These are phyloP conservation scores for Rhizopus delemar DNA, from an alignment of 371 early-diverging fungal species.

Conservation along the genomic window DNA sequence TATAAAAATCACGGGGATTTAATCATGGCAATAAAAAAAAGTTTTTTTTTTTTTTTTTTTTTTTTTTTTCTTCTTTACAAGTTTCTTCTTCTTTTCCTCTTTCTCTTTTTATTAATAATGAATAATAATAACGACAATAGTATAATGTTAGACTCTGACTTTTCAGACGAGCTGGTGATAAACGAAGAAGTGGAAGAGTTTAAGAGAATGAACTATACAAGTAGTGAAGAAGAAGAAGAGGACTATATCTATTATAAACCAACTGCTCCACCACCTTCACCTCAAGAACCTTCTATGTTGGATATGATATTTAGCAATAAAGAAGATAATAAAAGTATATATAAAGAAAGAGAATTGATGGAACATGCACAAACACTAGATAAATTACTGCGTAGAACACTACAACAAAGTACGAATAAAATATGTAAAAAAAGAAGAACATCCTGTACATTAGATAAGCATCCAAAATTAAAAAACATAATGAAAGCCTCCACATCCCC, in stretches of 20 bases:
- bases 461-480: conserved; percentile 14
- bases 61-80: not conserved
- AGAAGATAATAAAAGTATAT: not conserved
- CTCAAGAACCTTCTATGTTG: conserved; percentile 27
- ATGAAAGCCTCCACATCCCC: too few relatives aligned
- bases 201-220: conserved; percentile 17
- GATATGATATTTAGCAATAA: conserved; percentile 23
- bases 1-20: not conserved
- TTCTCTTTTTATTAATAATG: not conserved
- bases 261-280: conserved; percentile 32
- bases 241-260: conserved; percentile 6
- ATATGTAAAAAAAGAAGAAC: conserved; percentile 9
- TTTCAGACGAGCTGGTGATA: conserved; percentile 11
- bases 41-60: conserved; percentile 5
- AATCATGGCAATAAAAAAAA: not conserved
- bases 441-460: conserved; percentile 16
- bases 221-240: conserved; percentile 3
- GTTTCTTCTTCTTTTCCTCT: not conserved
- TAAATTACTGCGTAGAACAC: conserved; percentile 19
- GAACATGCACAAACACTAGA: conserved; percentile 25
- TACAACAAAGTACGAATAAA: conserved; percentile 6
- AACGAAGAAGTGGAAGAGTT: conserved; percentile 21
- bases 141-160: conserved; percentile 10
- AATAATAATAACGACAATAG: conserved; percentile 5
- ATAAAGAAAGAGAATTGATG: not conserved